Percentiles rank a stretch among this genome's conserved stretches.
phyloP scores from a whole-genome alignment of 163 green algal species.

The Scenedesmus sp. region DNA sequence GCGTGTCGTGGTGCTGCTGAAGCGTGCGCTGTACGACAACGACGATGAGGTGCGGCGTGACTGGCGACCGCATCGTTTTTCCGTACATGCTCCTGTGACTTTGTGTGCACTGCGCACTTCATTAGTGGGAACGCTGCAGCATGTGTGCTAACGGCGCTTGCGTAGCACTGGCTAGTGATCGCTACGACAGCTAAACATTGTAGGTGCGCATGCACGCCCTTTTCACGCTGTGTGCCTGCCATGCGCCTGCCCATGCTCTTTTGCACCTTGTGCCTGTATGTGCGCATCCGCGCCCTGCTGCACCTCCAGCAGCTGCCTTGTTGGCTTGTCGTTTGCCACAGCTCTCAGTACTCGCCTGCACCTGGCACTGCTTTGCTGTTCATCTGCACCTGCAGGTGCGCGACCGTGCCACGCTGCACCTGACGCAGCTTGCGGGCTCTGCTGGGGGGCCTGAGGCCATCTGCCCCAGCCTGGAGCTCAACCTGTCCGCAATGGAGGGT shows the following conservation, averaged over 20 bases:
- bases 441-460: conserved; percentile 65
- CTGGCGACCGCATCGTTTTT: too few relatives aligned
- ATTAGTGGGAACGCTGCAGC: too few relatives aligned
- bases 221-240: too few relatives aligned
- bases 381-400: conserved; percentile 78
- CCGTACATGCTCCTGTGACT: too few relatives aligned
- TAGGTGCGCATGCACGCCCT: too few relatives aligned
- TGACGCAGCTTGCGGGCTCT: conserved; percentile 85
- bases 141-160: too few relatives aligned
- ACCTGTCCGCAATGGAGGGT: conserved; percentile 87
- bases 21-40: conserved; percentile 94
- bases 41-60: conserved; percentile 92
- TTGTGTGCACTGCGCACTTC: too few relatives aligned
- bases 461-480: conserved; percentile 68
- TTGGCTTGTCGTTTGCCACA: too few relatives aligned
- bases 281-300: background rate
- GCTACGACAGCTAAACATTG: too few relatives aligned
- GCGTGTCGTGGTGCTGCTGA: conserved; percentile 91
- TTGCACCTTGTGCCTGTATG: background rate
- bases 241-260: too few relatives aligned
- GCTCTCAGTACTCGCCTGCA: too few relatives aligned
- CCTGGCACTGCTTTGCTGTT: conserved; percentile 63
- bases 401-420: conserved; percentile 94
- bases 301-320: background rate
- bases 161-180: too few relatives aligned